Conservation (phyloP, 257 asterid species). For the Nemophila menziesii region DNA sequence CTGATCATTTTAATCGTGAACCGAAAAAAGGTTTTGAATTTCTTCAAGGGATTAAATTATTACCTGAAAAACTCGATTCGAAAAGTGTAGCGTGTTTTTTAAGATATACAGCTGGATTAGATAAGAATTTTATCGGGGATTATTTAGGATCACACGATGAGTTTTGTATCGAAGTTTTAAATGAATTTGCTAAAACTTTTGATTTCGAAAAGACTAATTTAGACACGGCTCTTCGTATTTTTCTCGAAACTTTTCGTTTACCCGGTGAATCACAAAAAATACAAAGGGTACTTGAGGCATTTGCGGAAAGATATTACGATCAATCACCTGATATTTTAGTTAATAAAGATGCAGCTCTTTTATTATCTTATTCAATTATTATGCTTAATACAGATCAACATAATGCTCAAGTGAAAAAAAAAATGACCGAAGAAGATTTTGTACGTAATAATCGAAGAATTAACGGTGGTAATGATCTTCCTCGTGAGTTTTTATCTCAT, state of each 20-base stretch:
- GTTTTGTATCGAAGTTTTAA: conserved; percentile 71
- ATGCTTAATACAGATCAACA: conserved; percentile 94
- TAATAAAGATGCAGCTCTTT: conserved; percentile 80
- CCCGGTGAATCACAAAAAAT: conserved; percentile 98
- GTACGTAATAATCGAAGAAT: conserved; percentile 78
- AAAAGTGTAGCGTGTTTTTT: conserved; percentile 69
- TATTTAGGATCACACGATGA: conserved; percentile 85
- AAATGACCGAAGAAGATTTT: conserved; percentile 93
- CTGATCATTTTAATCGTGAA: conserved; percentile 78
- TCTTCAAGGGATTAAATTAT: conserved; percentile 57
- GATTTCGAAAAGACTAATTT: conserved; percentile 65
- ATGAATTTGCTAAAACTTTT: conserved; percentile 69
- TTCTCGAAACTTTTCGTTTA: conserved; percentile 80
- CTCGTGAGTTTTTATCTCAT: conserved; percentile 71
- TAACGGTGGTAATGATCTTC: conserved; percentile 87
- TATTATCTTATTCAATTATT: conserved; percentile 76
- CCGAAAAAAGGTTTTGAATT: conserved; percentile 76
- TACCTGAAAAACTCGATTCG: conserved; percentile 67
- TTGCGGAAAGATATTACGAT: conserved; percentile 77
- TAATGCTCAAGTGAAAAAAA: conserved; percentile 85
- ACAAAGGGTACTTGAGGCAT: conserved; percentile 91
- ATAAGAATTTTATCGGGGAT: conserved; percentile 75
- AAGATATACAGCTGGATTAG: conserved; percentile 64
- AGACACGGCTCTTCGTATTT: conserved; percentile 76
- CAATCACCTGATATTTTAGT: conserved; percentile 69